Percentiles rank a stretch among this genome's conserved stretches.
Conservation (phyloP, 129 eudicot species). For the Scalesia atractyloides region DNA sequence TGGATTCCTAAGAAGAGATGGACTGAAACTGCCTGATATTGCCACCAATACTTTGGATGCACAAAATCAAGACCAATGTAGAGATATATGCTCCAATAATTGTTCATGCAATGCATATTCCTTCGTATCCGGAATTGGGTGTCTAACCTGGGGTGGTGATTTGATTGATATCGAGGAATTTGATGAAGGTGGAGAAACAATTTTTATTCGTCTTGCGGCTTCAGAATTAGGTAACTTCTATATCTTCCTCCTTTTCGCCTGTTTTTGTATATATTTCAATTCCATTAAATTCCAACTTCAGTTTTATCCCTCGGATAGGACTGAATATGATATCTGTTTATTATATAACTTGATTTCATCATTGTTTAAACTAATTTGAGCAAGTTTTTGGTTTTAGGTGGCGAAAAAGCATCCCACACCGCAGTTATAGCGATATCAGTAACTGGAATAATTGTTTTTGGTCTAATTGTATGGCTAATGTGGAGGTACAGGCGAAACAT, state of each 20-base stretch:
- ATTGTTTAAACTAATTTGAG: not conserved
- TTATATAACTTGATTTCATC: not conserved
- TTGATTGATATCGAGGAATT: slow-evolving; percentile 46
- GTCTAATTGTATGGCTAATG: slow-evolving; percentile 32
- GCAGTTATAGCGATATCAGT: slow-evolving; percentile 28
- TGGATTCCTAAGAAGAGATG: slow-evolving; percentile 31
- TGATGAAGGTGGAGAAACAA: slow-evolving; percentile 45
- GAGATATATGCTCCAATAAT: slow-evolving; percentile 43
- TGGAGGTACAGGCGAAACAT: slow-evolving; percentile 37
- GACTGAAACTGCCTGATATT: slow-evolving; percentile 48
- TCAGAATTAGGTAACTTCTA: slow-evolving; percentile 42
- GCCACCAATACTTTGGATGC: slow-evolving; percentile 20
- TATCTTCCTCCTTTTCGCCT: not conserved
- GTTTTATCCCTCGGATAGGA: not conserved
- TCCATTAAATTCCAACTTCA: not conserved
- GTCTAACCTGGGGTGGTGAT: slow-evolving; percentile 51
- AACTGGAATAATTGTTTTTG: slow-evolving; percentile 26
- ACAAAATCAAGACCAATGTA: slow-evolving; percentile 28
- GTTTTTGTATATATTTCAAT: no score
- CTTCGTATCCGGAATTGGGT: slow-evolving; percentile 42
- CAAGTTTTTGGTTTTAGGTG: slow-evolving; percentile 23
- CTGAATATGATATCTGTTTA: not conserved
- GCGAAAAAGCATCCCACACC: slow-evolving; percentile 6
- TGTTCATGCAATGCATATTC: slow-evolving; percentile 61
- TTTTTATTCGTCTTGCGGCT: slow-evolving; percentile 43